These are phyloP conservation scores for Phaeosphaeria sp. DNA, from an alignment of 2,329 filamentous ascomycete species.

Conservation along the genomic window DNA sequence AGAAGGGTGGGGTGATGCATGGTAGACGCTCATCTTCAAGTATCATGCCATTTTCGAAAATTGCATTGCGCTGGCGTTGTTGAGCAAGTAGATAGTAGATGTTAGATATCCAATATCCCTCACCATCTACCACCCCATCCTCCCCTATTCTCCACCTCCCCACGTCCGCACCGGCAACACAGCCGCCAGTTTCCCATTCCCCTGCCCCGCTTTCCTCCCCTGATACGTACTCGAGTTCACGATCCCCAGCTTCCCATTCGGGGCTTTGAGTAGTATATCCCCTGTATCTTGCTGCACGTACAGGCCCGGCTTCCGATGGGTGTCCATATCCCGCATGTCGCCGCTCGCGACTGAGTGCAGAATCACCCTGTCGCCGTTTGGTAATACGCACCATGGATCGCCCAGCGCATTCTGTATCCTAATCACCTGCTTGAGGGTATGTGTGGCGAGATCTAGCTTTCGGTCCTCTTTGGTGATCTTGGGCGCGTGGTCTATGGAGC, in stretches of 20 bases:
- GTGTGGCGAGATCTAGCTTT: slow-evolving; percentile 66
- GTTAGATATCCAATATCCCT: too few species aligned
- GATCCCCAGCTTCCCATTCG: slow-evolving; percentile 5
- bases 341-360: slow-evolving; percentile 22
- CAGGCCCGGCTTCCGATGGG: slow-evolving; percentile 8
- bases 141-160: background rate
- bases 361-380: slow-evolving; percentile 37
- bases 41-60: background rate
- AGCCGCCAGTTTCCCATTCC: slow-evolving; percentile 13
- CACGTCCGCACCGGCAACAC: background rate
- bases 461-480: slow-evolving; percentile 74
- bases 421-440: slow-evolving; percentile 62
- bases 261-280: slow-evolving; percentile 7
- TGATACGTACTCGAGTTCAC: slow-evolving; percentile 20
- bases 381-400: slow-evolving; percentile 66
- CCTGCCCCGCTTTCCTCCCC: slow-evolving; percentile 11
- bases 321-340: background rate
- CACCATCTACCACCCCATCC: background rate
- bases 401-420: slow-evolving; percentile 68
- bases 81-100: background rate
- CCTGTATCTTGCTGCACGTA: slow-evolving; percentile 1
- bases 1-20: slow-evolving; percentile 49
- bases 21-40: slow-evolving; percentile 28
- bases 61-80: slow-evolving; percentile 30
- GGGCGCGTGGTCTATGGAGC: slow-evolving; percentile 62